phyloP scores from a whole-genome alignment of 108 stramenopile genomes.

The Cylindrotheca fusiformis region DNA sequence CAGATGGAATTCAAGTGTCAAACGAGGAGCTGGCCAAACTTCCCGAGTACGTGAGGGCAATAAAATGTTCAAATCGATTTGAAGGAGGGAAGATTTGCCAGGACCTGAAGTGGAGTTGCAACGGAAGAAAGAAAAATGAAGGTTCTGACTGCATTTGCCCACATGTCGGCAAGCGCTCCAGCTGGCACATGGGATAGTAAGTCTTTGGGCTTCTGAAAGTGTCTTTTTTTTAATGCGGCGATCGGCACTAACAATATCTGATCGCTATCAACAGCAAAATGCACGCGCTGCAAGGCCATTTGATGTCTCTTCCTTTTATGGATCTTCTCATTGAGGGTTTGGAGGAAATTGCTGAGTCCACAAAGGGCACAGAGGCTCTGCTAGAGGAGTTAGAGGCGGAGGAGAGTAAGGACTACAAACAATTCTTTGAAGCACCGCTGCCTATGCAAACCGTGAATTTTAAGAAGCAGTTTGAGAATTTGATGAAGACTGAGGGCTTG shows the following conservation, averaged over 20 bases:
- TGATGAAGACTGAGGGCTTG: background rate
- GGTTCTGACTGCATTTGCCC: background rate
- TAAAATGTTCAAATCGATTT: background rate
- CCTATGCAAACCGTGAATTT: background rate
- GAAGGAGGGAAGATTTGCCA: background rate
- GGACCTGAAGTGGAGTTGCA: background rate
- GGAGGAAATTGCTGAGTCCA: background rate
- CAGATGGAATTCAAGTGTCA: conserved; percentile 28
- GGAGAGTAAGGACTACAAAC: background rate
- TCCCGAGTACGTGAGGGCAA: background rate
- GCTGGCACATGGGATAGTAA: conserved; percentile 1
- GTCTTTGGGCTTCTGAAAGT: background rate
- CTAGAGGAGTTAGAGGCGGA: background rate
- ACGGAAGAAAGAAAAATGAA: background rate
- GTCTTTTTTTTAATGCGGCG: background rate
- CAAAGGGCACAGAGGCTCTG: background rate
- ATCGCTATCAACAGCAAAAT: background rate
- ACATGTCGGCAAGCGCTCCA: background rate
- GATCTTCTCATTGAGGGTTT: conserved; percentile 10
- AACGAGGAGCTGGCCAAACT: conserved; percentile 29
- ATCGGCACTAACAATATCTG: background rate
- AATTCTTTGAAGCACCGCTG: background rate
- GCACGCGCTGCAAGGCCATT: conserved; percentile 25
- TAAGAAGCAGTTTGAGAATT: background rate
- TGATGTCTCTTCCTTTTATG: conserved; percentile 18